These are phyloP conservation scores for Ceratocystis harringtonii DNA, from an alignment of 2,329 filamentous ascomycete species.

Conservation along the genomic window DNA sequence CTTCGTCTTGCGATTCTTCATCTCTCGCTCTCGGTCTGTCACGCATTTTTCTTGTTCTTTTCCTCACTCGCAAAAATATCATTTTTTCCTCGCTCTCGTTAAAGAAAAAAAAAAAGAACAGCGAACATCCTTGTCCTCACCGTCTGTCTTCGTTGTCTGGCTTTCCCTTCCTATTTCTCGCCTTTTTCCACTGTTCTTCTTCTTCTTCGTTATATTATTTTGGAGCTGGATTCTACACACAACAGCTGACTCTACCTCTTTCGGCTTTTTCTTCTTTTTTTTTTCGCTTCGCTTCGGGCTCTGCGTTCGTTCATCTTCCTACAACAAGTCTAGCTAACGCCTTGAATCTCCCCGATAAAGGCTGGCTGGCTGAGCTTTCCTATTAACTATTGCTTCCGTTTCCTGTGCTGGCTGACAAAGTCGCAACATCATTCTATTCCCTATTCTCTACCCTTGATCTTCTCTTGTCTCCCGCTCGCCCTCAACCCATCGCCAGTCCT, in stretches of 20 bases:
- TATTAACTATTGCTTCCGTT: no score
- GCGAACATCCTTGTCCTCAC: neutral
- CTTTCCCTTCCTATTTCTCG: neutral
- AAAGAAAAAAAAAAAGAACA: neutral
- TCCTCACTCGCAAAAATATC: neutral
- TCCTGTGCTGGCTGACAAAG: neutral
- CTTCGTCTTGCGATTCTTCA: neutral
- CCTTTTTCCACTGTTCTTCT: neutral
- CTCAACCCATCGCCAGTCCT: neutral
- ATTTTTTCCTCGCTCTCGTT: neutral
- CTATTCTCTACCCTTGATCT: neutral
- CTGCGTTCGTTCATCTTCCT: neutral
- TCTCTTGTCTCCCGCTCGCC: neutral
- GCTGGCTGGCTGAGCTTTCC: no score
- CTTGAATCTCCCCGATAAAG: no score
- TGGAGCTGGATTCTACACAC: neutral
- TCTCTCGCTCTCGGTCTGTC: neutral
- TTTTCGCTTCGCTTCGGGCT: neutral
- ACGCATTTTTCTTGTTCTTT: neutral
- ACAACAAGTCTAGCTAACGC: neutral
- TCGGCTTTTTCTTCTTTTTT: neutral
- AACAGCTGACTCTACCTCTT: neutral
- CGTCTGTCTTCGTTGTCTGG: conserved; percentile 1
- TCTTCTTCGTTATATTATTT: neutral
- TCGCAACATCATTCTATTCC: neutral